These are phyloP conservation scores for Vaucheria bursata DNA, from an alignment of 352 stramenopile genomes.

Conservation along the genomic window DNA sequence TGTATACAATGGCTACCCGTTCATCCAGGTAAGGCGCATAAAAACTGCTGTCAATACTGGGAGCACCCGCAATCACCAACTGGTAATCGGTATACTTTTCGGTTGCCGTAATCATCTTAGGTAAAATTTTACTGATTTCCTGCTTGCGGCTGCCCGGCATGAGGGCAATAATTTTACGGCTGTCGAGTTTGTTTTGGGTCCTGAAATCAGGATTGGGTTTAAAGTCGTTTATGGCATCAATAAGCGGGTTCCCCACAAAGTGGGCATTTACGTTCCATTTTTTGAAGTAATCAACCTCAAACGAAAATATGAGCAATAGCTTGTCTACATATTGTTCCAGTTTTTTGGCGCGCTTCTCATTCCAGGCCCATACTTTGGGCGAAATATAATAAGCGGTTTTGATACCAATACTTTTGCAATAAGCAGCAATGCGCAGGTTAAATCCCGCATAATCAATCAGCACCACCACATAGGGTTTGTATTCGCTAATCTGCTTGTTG, in stretches of 20 bases:
- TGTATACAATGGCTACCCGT: constrained; percentile 6
- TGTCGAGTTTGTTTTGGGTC: constrained; percentile 6
- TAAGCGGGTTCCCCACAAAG: constrained; percentile 4
- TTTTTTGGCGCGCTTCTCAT: constrained; percentile 6
- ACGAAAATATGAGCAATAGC: constrained; percentile 8
- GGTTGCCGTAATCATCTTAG: constrained; percentile 6
- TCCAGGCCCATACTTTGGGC: constrained; percentile 4
- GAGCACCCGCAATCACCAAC: constrained; percentile 4
- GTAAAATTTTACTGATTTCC: constrained; percentile 9
- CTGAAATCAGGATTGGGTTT: constrained; percentile 7
- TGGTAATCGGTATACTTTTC: constrained; percentile 8
- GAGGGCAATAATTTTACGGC: constrained; percentile 6
- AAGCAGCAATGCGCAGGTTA: constrained; percentile 5
- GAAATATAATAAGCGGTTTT: constrained; percentile 9
- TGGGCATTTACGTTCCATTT: constrained; percentile 7
- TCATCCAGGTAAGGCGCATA: constrained; percentile 5
- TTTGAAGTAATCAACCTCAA: constrained; percentile 8
- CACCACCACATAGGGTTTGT: constrained; percentile 3
- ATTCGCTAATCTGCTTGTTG: constrained; percentile 5
- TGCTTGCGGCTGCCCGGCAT: constrained; percentile 2
- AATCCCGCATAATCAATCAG: constrained; percentile 7
- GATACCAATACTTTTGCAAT: constrained; percentile 8
- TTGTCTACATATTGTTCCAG: constrained; percentile 8
- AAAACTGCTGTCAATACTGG: constrained; percentile 7
- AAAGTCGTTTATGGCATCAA: constrained; percentile 8